Evolutionary conservation across 768 basidiomycete species (phyloP).

Genomic region (Lactarius quietus): DNA sequence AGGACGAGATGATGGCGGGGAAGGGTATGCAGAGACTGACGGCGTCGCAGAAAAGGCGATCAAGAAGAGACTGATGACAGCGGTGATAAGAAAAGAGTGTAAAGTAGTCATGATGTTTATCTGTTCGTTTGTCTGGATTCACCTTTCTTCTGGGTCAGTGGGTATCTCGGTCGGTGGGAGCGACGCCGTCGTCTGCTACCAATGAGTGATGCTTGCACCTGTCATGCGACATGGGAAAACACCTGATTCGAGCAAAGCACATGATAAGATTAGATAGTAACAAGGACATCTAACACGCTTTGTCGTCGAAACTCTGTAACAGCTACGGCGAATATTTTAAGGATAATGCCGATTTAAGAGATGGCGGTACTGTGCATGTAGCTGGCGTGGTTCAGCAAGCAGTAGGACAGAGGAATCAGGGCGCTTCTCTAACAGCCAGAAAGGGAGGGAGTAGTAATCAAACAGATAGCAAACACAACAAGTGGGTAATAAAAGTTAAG

Average conservation of each 20-base stretch:
- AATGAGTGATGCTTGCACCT: background rate
- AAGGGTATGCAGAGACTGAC: conserved; percentile 9
- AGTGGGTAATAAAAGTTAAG: background rate
- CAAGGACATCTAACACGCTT: background rate
- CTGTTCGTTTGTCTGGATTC: background rate
- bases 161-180: background rate
- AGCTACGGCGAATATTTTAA: background rate
- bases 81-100: conserved; percentile 9
- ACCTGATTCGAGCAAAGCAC: background rate
- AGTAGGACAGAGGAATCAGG: background rate
- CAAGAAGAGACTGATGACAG: conserved; percentile 4
- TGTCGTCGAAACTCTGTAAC: background rate
- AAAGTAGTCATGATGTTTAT: background rate
- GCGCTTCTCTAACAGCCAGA: conserved; percentile 1
- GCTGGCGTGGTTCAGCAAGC: background rate
- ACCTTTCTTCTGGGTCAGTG: background rate
- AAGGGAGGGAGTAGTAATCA: background rate
- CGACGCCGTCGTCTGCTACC: conserved; percentile 1
- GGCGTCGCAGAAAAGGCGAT: background rate
- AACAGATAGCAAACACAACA: conserved; percentile 23
- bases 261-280: conserved; percentile 17
- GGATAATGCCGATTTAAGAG: background rate
- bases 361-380: background rate
- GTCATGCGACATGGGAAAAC: background rate
- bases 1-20: background rate